Evolutionary conservation across 1,284 basidiomycete species (phyloP).

Genomic region (Sporisorium reilianum): DNA sequence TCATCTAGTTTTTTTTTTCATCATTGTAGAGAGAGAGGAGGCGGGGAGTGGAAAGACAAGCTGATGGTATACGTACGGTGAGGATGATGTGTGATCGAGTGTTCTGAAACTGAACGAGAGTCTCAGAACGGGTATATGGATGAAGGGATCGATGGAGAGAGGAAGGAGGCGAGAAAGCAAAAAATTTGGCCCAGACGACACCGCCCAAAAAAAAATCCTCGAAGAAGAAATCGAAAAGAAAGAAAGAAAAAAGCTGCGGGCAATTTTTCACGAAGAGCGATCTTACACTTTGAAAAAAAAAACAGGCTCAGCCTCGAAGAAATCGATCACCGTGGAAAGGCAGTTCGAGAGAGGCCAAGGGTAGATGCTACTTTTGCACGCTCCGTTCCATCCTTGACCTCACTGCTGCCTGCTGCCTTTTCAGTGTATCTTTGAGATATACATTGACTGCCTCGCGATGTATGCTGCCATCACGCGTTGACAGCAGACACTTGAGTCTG

Average conservation of each 20-base stretch:
- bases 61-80: slow-evolving; percentile 27
- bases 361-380: slow-evolving; percentile 10
- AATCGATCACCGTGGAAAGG: slow-evolving; percentile 25
- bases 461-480: no score
- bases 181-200: slow-evolving; percentile 7
- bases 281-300: slow-evolving; percentile 7
- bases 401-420: not conserved
- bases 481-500: not conserved
- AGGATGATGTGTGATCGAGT: slow-evolving; percentile 33
- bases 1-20: slow-evolving; percentile 63
- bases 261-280: not conserved
- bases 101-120: slow-evolving; percentile 37
- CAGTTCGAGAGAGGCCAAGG: not conserved
- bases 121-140: slow-evolving; percentile 51
- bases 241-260: slow-evolving; percentile 23
- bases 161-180: slow-evolving; percentile 19
- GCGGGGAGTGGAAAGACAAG: no score
- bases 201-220: not conserved
- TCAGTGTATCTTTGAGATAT: not conserved
- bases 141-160: slow-evolving; percentile 40
- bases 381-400: not conserved
- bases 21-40: slow-evolving; percentile 27
- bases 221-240: not conserved
- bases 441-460: no score
- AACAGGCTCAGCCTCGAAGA: not conserved